Conservation (phyloP, 495 filamentous ascomycete species). For the Aspergillus haitiensis region DNA sequence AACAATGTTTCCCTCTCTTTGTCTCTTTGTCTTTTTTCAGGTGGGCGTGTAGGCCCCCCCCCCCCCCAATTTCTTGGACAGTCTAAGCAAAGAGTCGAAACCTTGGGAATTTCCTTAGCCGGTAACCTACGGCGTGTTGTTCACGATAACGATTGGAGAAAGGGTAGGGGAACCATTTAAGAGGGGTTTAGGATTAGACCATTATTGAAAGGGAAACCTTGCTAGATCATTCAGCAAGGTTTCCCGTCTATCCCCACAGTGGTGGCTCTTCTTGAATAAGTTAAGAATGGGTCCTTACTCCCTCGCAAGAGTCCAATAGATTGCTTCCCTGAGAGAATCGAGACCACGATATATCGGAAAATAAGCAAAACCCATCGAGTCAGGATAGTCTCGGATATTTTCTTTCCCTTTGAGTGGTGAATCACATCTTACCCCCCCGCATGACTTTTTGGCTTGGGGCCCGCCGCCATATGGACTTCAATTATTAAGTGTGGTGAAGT, state of each 20-base stretch:
- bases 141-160: not conserved
- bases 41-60: constrained; percentile 1
- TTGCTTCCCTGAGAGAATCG: constrained; percentile 15
- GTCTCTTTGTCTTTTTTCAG: not conserved
- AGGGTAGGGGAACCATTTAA: not conserved
- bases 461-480: constrained; percentile 1
- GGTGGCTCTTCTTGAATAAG: constrained; percentile 5
- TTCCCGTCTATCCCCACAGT: constrained; percentile 15
- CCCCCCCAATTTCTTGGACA: not conserved
- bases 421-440: constrained; percentile 1
- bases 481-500: no score
- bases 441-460: not conserved
- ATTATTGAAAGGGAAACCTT: constrained; percentile 4
- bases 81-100: not conserved
- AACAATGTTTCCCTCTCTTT: constrained; percentile 3
- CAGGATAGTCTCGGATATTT: constrained; percentile 20
- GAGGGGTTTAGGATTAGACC: constrained; percentile 13
- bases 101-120: no score
- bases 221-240: constrained; percentile 19
- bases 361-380: constrained; percentile 23
- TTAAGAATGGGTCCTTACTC: not conserved
- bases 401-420: constrained; percentile 11
- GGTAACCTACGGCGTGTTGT: no score
- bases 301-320: constrained; percentile 15
- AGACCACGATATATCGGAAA: constrained; percentile 27